Evolutionary conservation across 2,329 filamentous ascomycete species (phyloP), one percentile per base, ranked within the genome.

Genomic region (Rhynchosporium graminicola): DNA sequence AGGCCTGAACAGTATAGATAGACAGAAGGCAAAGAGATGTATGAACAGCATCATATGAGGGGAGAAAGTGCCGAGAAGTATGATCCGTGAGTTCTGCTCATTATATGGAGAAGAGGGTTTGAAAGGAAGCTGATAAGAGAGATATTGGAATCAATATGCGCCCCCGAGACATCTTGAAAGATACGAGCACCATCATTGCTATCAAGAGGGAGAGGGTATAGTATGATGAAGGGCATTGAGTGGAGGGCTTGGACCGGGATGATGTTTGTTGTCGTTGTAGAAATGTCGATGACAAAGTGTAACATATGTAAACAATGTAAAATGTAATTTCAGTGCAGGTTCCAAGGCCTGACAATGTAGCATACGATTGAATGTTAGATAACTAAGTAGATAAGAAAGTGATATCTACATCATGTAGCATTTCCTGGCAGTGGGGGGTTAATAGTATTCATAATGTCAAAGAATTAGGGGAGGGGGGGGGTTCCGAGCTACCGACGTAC

Each of bases 1-100:
- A 80, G 86, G 86, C n/a, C 75, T 86, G 67, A 82, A 88, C 74
- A 80, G 78, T 64, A 69, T 82, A 64, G 84, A 88, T 76, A 76
- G 77, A 65, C 80, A 86, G 74, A 78, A 80, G 74, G 84, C 85
- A 63, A 83, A 84, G 74, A 77, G 80, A 77, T 88, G 73, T 89
- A 89, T 72, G 82, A 88, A 40, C 69, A 84, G 68, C 85, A 88
- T 74, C 88, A 89, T 74, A 79, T 80, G 52, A 69, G 72, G 38
- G 70, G 74, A 62, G 73, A 78, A 46, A 71, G 72, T 60, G 78
- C 83, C 50, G 78, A 83, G 45, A 71, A 83, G 71, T 88, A 82
- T 70, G 77, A 87, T 75, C 84, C 85, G 81, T 83, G 73, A 77
- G 81, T 36, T 20, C 20, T 20, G 20, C 20, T 20, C 20, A 1